Percentiles rank a stretch among this genome's conserved stretches.
Evolutionary conservation across 1,284 basidiomycete genomes (phyloP).

Genomic region (Omphalotus olearius): DNA sequence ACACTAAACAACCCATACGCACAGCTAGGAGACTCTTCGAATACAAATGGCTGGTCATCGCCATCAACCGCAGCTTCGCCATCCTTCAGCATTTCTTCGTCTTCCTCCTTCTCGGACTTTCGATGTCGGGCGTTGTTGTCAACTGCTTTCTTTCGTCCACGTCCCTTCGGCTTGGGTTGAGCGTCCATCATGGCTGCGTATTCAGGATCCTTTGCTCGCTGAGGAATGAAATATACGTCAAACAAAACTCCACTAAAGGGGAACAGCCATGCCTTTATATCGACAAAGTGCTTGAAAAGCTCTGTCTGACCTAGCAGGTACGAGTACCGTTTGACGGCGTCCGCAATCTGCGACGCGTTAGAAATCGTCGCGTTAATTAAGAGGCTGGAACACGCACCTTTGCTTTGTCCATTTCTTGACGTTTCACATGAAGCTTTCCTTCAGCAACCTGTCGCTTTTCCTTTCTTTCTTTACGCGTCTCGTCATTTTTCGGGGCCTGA

Average conservation of each 20-base stretch:
- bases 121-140: constrained; percentile 68
- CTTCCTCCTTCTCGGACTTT: constrained; percentile 98
- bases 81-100: constrained; percentile 91
- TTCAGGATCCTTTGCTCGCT: constrained; percentile 90
- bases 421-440: constrained; percentile 59
- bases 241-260: constrained; percentile 6
- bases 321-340: constrained; percentile 92
- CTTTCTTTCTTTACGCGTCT: constrained; percentile 36
- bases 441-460: constrained; percentile 69
- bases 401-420: constrained; percentile 79
- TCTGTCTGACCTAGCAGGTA: constrained; percentile 95
- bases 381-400: constrained; percentile 44
- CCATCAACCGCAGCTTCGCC: constrained; percentile 77
- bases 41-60: constrained; percentile 85
- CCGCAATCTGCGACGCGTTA: constrained; percentile 60
- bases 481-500: background rate
- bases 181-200: constrained; percentile 89
- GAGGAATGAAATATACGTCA: constrained; percentile 6
- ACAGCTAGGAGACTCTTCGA: constrained; percentile 92
- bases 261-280: constrained; percentile 68
- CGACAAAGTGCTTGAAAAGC: constrained; percentile 93
- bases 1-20: constrained; percentile 10
- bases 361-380: constrained; percentile 3
- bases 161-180: constrained; percentile 76
- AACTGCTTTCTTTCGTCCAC: constrained; percentile 62